Evolutionary conservation across 352 stramenopile genomes (phyloP), one percentile per base, ranked within the genome.

Genomic region (Globisporangium takayamanum): DNA sequence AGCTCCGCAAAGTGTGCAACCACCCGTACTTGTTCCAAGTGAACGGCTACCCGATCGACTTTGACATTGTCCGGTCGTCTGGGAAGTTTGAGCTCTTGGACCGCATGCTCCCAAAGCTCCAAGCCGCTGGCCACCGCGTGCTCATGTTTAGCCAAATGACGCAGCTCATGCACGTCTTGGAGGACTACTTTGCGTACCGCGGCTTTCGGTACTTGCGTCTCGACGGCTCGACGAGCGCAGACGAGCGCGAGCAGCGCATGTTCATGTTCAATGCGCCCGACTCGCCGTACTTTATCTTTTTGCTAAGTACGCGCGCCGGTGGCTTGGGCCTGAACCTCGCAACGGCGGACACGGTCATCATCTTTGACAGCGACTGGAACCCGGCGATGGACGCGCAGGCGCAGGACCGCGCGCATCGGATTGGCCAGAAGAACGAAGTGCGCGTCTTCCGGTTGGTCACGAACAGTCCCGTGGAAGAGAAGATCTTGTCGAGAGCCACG

Each of bases 341-440:
- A 33, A 96, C 96, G 22, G 97, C 97, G 28, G 97, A 99, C 66
- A 99, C 96, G 5, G 96, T 99, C 7, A 97, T 99, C 46, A 98
- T 99, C 69, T 99, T 99, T 64, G 98, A 99, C 67, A 98, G 87
- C 63, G 97, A 99, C 69, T 99, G 97, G 97, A 99, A 99, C 72
- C 97, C 97, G n/a, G 92, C 97, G 42, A 95, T 96, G 82, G 92
- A 98, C 59, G 88, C 89, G 5, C 92, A 98, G 51, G 92, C 92
- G 3, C 87, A 96, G 62, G 92, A 96, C 74, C 87, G 92, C 11
- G 84, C 85, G 2, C 92, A 98, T 74, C 87, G 92, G 59, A 97
- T 98, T 39, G 92, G 92, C 14, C 85, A 95, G 60, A 96, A 93
- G 71, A 95, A 95, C 59, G 84, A 96, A 72, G 87, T 96, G 47